phyloP scores from a whole-genome alignment of 768 basidiomycete genomes.

The Dacryopinax spathularia region DNA sequence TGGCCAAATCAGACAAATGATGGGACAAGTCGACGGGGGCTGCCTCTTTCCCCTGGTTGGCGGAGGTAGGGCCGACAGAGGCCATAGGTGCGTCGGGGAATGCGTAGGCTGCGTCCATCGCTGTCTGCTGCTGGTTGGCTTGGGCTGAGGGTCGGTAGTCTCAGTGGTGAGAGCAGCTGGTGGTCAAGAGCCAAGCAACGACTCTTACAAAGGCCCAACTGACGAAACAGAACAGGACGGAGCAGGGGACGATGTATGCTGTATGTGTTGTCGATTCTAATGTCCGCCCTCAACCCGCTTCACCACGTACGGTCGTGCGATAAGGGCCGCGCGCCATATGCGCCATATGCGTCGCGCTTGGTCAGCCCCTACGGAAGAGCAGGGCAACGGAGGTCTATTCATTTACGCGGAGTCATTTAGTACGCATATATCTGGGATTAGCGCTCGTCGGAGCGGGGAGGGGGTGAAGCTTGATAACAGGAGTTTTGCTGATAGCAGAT shows the following conservation, averaged over 20 bases:
- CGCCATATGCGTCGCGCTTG: not conserved
- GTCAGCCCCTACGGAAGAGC: not conserved
- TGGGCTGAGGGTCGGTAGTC: not conserved
- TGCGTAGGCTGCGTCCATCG: not conserved
- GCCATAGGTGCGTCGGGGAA: not conserved
- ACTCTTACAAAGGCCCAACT: too few relatives aligned
- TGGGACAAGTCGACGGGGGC: slow-evolving; percentile 49
- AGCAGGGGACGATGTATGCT: not conserved
- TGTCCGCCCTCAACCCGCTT: slow-evolving; percentile 1
- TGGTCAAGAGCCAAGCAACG: not conserved
- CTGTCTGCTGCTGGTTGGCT: not conserved
- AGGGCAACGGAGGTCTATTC: too few relatives aligned
- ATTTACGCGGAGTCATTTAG: too few relatives aligned
- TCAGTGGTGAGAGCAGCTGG: not conserved
- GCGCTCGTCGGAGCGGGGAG: too few relatives aligned
- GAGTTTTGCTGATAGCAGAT: too few relatives aligned
- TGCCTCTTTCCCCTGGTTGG: not conserved
- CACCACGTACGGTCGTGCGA: too few relatives aligned
- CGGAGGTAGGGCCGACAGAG: not conserved
- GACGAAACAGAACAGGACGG: not conserved
- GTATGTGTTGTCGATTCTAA: not conserved
- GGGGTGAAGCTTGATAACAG: too few relatives aligned
- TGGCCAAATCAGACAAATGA: slow-evolving; percentile 47
- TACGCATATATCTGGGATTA: too few relatives aligned
- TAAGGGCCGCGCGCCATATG: not conserved